Evolutionary conservation across 345 rosid genomes (phyloP).

Genomic region (Corchorus capsularis): DNA sequence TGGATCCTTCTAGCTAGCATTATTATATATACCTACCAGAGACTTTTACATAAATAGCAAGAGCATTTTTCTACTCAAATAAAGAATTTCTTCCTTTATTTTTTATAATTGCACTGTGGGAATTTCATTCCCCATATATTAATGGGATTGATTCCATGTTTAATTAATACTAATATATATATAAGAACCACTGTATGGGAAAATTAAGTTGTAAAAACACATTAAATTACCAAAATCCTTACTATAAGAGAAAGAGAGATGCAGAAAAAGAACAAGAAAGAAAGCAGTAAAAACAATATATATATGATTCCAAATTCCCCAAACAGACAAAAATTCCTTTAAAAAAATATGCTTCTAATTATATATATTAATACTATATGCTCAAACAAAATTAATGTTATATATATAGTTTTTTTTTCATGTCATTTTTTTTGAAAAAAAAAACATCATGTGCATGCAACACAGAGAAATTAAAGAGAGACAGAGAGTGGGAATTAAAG

Average conservation of each 20-base stretch:
- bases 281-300: not conserved
- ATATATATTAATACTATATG: no score
- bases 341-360: no score
- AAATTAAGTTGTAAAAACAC: not conserved
- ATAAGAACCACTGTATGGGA: no score
- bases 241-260: not conserved
- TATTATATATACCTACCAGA: no score
- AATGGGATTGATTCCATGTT: not conserved
- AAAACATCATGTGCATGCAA: not conserved
- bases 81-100: no score
- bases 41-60: no score
- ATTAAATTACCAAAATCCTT: not conserved
- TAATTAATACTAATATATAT: no score
- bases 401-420: no score
- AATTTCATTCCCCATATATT: not conserved
- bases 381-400: no score
- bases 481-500: not conserved
- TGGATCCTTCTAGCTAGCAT: not conserved
- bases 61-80: no score
- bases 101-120: no score
- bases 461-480: not conserved
- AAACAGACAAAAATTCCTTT: no score
- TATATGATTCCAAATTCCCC: not conserved
- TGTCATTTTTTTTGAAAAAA: not conserved
- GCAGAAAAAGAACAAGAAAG: not conserved